Conservation (phyloP, 164 flowering plant species). For the Brasenia schreberi region DNA sequence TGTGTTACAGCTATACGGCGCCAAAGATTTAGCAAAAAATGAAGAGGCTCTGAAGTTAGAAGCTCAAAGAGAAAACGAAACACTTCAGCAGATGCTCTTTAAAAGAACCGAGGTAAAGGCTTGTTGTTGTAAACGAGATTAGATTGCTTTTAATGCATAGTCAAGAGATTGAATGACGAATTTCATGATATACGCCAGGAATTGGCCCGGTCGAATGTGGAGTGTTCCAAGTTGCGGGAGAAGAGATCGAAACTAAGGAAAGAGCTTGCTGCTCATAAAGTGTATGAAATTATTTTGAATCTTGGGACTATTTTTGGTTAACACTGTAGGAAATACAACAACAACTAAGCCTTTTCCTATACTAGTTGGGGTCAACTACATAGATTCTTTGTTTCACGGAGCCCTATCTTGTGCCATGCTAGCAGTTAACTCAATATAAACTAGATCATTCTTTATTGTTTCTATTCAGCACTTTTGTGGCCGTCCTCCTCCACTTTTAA, state of each 20-base stretch:
- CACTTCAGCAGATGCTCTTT: not conserved
- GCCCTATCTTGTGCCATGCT: too few relatives aligned
- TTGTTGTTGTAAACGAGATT: not conserved
- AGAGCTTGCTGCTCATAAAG: conserved; percentile 83
- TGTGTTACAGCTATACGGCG: not conserved
- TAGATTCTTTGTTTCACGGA: too few relatives aligned
- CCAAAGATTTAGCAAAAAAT: not conserved
- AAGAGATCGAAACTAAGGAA: conserved; percentile 70
- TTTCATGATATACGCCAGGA: conserved; percentile 25
- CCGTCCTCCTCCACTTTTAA: too few relatives aligned
- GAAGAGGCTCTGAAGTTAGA: not conserved
- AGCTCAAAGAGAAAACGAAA: not conserved
- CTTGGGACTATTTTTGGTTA: too few relatives aligned
- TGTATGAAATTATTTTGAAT: conserved; percentile 26
- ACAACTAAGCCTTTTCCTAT: too few relatives aligned
- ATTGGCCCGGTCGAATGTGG: conserved; percentile 30
- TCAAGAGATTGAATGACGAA: too few relatives aligned
- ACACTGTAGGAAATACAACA: too few relatives aligned
- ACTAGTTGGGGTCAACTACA: too few relatives aligned
- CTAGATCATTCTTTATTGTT: too few relatives aligned
- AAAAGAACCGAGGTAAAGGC: not conserved
- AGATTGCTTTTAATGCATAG: not conserved
- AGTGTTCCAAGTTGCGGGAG: conserved; percentile 49
- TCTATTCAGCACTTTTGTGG: too few relatives aligned
- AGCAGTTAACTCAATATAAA: too few relatives aligned